Evolutionary conservation across 805 yeast species (phyloP).

Genomic region (Pichia cephalocereana): DNA sequence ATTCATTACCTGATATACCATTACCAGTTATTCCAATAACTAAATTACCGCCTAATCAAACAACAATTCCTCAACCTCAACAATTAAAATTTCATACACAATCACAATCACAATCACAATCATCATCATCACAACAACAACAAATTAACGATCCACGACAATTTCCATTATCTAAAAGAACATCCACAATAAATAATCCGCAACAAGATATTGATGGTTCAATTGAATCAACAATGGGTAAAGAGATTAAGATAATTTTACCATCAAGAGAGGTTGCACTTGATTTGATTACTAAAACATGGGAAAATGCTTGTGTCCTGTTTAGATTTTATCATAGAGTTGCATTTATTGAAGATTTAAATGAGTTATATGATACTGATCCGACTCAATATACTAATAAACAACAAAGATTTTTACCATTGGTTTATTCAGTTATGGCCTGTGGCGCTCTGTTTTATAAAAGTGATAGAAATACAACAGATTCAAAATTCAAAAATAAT

Average conservation of each 20-base stretch:
- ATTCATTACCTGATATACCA: conserved; percentile 25
- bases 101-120: too few species aligned
- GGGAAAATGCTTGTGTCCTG: conserved; percentile 80
- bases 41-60: conserved; percentile 11
- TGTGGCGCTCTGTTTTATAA: conserved; percentile 75
- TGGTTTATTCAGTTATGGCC: conserved; percentile 80
- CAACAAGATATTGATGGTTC: conserved; percentile 31
- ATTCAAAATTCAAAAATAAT: neutral
- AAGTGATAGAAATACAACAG: conserved; percentile 30
- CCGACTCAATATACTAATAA: conserved; percentile 63
- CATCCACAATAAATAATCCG: neutral
- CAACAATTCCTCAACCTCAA: neutral
- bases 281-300: conserved; percentile 61
- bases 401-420: conserved; percentile 67
- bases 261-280: conserved; percentile 72
- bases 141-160: conserved; percentile 2
- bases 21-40: conserved; percentile 20
- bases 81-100: neutral
- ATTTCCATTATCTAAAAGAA: neutral
- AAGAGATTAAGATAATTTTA: conserved; percentile 51
- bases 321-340: conserved; percentile 85
- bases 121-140: neutral
- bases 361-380: conserved; percentile 65
- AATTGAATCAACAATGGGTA: conserved; percentile 29
- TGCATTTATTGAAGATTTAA: conserved; percentile 63